A percentile compares a stretch with the other conserved stretches of the same genome.
These are phyloP conservation scores for Grosmannia clavigera DNA, from an alignment of 2,329 filamentous ascomycete genomes.

Conservation along the genomic window DNA sequence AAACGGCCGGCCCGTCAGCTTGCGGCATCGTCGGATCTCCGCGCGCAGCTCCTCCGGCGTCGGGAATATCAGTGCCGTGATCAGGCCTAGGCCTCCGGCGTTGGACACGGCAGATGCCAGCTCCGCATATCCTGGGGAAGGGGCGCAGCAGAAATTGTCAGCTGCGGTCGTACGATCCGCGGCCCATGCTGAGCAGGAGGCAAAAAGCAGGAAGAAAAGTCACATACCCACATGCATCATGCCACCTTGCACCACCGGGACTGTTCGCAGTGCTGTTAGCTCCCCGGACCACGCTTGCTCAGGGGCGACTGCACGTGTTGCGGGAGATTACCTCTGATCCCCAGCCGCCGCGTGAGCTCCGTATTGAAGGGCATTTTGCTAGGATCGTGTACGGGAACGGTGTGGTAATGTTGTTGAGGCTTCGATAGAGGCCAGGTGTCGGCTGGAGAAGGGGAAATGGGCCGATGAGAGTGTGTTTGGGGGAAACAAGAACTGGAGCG, in stretches of 20 bases:
- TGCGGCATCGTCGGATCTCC: conserved; percentile 79
- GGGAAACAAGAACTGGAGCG: background rate
- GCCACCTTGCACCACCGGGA: conserved; percentile 73
- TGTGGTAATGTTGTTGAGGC: no score
- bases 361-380: conserved; percentile 43
- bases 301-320: background rate
- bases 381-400: no score
- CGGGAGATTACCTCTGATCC: conserved; percentile 28
- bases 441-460: background rate
- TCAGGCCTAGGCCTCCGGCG: conserved; percentile 70
- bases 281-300: background rate
- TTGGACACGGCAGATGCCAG: conserved; percentile 66
- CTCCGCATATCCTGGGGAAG: conserved; percentile 65
- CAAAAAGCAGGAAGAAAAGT: background rate
- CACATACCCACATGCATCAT: conserved; percentile 38
- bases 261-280: conserved; percentile 27
- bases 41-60: conserved; percentile 82
- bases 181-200: no score
- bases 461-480: background rate
- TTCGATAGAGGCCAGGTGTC: no score
- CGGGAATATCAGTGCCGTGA: conserved; percentile 85
- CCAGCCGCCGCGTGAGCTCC: conserved; percentile 43
- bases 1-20: conserved; percentile 69
- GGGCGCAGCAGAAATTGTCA: conserved; percentile 23
- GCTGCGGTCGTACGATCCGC: background rate